A percentile compares a stretch with the other conserved stretches of the same genome.
phyloP scores from a whole-genome alignment of 345 rosid species.

The Excoecaria cochinchinensis region DNA sequence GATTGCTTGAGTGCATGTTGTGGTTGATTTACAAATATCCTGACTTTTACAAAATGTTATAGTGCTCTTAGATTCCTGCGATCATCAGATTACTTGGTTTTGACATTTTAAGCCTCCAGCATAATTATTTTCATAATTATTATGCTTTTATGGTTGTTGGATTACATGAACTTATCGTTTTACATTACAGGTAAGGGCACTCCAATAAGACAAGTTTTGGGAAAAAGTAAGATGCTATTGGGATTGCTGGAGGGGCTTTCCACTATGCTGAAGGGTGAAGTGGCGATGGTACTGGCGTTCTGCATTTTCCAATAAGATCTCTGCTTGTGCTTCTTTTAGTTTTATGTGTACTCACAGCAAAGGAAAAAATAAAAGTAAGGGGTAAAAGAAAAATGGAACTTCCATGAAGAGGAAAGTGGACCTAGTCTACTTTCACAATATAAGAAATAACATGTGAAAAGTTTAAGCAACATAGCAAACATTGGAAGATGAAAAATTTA shows the following conservation, averaged over 20 bases:
- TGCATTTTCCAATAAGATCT: not conserved
- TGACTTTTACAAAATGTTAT: not conserved
- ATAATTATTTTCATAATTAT: not conserved
- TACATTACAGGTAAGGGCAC: conserved; percentile 66
- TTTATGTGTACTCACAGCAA: not conserved
- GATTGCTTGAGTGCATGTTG: not conserved
- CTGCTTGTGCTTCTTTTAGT: conserved; percentile 1
- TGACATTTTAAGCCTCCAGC: not conserved
- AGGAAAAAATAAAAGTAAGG: not conserved
- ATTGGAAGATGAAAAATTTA: not conserved
- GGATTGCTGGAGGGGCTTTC: conserved; percentile 93
- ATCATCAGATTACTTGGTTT: conserved; percentile 5
- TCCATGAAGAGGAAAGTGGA: not conserved
- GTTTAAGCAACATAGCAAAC: not conserved
- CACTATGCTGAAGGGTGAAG: conserved; percentile 92
- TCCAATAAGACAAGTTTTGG: conserved; percentile 70
- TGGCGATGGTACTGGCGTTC: conserved; percentile 67
- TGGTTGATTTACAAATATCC: not conserved
- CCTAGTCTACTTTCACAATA: not conserved
- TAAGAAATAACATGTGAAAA: not conserved
- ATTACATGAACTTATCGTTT: conserved; percentile 13
- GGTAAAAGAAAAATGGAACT: not conserved
- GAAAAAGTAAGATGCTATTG: conserved; percentile 83
- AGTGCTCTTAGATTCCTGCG: not conserved
- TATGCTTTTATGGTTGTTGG: conserved; percentile 7